phyloP scores from a whole-genome alignment of 345 rosid species.

The Salix viminalis region DNA sequence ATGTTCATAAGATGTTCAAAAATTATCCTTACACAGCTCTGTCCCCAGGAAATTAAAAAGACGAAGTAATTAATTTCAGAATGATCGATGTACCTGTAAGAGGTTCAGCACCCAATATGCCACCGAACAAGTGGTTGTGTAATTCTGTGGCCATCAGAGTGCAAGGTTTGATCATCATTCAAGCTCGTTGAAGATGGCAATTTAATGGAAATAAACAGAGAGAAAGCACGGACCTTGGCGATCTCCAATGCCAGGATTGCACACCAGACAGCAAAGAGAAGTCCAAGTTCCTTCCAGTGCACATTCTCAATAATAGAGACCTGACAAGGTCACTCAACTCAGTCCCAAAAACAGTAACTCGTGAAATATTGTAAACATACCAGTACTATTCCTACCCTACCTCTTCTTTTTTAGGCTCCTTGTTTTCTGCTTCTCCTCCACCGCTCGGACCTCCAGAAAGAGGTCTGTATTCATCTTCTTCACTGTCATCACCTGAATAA shows the following conservation, averaged over 20 bases:
- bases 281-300: conserved; percentile 42
- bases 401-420: conserved; percentile 12
- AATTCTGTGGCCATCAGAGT: conserved; percentile 39
- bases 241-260: conserved; percentile 39
- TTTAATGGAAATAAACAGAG: background rate
- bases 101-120: conserved; percentile 61
- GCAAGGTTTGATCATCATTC: conserved; percentile 3
- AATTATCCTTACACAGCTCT: background rate
- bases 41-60: background rate
- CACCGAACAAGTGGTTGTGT: conserved; percentile 51
- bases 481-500: conserved; percentile 17
- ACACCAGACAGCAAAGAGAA: conserved; percentile 39
- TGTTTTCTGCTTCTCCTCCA: conserved; percentile 1
- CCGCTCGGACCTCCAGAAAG: conserved; percentile 17
- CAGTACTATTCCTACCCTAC: conserved; percentile 1
- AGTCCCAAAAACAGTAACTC: background rate
- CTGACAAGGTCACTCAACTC: conserved; percentile 16
- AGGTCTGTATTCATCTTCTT: conserved; percentile 23
- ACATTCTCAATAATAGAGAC: conserved; percentile 41
- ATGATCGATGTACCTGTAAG: conserved; percentile 44
- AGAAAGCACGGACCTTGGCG: conserved; percentile 28
- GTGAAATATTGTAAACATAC: background rate
- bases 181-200: background rate
- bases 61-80: background rate
- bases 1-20: background rate